Conservation (phyloP, 202 grass and related monocot species). For the Eragrostis tef region DNA sequence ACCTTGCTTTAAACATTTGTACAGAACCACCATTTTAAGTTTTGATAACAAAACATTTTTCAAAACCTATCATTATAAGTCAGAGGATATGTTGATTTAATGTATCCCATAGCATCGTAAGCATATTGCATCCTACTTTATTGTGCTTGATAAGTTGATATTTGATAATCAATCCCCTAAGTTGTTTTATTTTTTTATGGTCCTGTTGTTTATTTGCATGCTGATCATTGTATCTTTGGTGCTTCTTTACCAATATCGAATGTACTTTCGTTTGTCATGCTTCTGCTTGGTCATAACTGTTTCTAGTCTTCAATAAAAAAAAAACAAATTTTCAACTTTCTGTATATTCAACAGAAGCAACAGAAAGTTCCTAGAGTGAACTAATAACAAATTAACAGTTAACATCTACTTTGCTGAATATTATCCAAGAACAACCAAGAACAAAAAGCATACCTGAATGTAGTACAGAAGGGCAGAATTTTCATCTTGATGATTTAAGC, state of each 20-base stretch:
- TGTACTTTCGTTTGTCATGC: too few species aligned
- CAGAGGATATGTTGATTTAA: neutral
- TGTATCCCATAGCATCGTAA: neutral
- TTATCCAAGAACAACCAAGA: slow-evolving; percentile 29
- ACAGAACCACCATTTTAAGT: neutral
- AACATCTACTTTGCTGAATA: slow-evolving; percentile 3
- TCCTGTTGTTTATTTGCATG: slow-evolving; percentile 12
- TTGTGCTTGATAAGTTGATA: slow-evolving; percentile 12
- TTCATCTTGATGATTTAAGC: slow-evolving; percentile 73
- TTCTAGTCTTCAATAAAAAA: neutral
- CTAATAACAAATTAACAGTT: neutral
- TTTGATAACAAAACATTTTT: neutral
- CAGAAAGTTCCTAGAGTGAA: neutral
- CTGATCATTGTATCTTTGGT: neutral
- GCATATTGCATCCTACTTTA: slow-evolving; percentile 6
- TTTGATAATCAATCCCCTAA: neutral
- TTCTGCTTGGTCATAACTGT: too few species aligned
- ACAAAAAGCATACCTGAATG: slow-evolving; percentile 72
- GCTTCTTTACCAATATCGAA: too few species aligned
- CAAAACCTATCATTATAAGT: neutral
- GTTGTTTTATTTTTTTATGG: neutral
- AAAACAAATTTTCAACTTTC: neutral
- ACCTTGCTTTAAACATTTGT: neutral
- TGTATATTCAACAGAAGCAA: slow-evolving; percentile 25
- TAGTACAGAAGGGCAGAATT: slow-evolving; percentile 91